Percentiles rank a stretch among this genome's conserved stretches.
Conservation (phyloP, 2,329 filamentous ascomycete species). For the Ophiostoma fasciatum region DNA sequence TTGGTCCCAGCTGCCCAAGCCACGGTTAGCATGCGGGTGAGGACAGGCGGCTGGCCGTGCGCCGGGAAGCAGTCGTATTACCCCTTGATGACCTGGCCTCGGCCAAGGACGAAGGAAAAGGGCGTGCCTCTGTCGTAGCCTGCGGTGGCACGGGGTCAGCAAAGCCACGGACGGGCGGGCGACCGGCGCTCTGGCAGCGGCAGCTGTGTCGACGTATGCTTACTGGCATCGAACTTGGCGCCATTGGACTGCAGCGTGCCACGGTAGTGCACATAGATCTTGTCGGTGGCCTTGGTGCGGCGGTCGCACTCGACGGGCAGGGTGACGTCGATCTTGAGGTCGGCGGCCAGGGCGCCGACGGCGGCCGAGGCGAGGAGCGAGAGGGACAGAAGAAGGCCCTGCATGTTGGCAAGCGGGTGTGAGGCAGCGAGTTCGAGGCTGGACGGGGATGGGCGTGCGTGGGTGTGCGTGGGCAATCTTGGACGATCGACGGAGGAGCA, state of each 20-base stretch:
- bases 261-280: constrained; percentile 73
- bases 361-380: constrained; percentile 37
- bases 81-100: constrained; percentile 80
- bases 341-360: constrained; percentile 34
- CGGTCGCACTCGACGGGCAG: constrained; percentile 62
- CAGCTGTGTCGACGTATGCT: too few species aligned
- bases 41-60: background rate
- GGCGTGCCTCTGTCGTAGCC: constrained; percentile 55
- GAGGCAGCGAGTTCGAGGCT: too few species aligned
- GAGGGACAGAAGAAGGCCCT: constrained; percentile 30
- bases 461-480: too few species aligned
- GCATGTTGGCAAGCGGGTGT: too few species aligned
- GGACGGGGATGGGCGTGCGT: too few species aligned
- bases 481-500: too few species aligned
- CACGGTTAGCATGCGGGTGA: constrained; percentile 9
- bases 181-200: too few species aligned
- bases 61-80: constrained; percentile 24
- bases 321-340: constrained; percentile 64
- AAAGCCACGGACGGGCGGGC: too few species aligned
- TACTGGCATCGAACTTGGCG: constrained; percentile 67
- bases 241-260: constrained; percentile 64
- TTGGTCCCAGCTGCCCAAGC: constrained; percentile 58
- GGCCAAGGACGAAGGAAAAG: constrained; percentile 65
- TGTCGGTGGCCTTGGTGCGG: constrained; percentile 63
- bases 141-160: constrained; percentile 2